These are phyloP conservation scores for Glycine tomentella DNA, from an alignment of 306 rosid genomes.

Conservation along the genomic window DNA sequence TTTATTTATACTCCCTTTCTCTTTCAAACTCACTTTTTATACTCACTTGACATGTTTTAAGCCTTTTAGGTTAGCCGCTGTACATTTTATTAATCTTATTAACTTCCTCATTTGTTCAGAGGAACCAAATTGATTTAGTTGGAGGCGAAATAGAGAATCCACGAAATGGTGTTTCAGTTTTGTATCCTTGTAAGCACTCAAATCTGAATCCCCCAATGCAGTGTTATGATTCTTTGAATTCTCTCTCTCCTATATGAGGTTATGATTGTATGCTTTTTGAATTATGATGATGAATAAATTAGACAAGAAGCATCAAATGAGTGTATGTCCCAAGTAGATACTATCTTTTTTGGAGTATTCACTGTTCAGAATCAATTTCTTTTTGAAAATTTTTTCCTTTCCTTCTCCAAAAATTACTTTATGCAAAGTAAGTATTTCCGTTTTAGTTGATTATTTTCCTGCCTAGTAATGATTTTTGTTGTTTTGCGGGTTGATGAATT, in stretches of 20 bases:
- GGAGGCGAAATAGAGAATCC: slow-evolving; percentile 52
- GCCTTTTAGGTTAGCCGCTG: slow-evolving; percentile 57
- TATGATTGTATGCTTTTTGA: slow-evolving; percentile 12
- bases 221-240: slow-evolving; percentile 38
- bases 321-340: slow-evolving; percentile 36
- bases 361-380: slow-evolving; percentile 29
- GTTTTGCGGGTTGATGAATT: not conserved
- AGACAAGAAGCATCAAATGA: not conserved
- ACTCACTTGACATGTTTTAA: no score
- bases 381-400: slow-evolving; percentile 5
- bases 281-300: not conserved
- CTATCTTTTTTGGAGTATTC: slow-evolving; percentile 7
- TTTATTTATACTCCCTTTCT: no score
- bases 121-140: slow-evolving; percentile 56
- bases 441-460: slow-evolving; percentile 2
- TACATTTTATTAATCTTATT: slow-evolving; percentile 57
- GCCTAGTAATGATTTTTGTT: not conserved
- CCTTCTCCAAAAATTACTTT: not conserved
- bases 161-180: slow-evolving; percentile 47
- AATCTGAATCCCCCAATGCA: slow-evolving; percentile 66
- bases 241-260: not conserved
- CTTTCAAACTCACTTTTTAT: no score
- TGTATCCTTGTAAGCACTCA: slow-evolving; percentile 66
- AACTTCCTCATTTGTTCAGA: slow-evolving; percentile 43
- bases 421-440: not conserved